A percentile compares a stretch with the other conserved stretches of the same genome.
Conservation (phyloP, 208 protist genomes). For the Borovskyia barvae region DNA sequence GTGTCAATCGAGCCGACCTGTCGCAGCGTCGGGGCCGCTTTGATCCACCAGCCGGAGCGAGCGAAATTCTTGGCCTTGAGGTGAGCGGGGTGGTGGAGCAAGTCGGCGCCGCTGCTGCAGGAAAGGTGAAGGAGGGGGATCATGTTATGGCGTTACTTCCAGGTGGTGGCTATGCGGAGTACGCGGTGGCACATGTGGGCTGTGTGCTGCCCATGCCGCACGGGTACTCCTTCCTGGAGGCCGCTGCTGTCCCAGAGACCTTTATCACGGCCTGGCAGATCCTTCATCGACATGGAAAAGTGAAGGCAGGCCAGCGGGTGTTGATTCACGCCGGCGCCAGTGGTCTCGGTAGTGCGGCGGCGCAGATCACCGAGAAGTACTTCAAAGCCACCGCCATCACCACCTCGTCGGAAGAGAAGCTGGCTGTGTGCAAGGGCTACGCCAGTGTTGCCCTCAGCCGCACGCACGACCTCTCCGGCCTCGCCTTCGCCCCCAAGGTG, state of each 20-base stretch:
- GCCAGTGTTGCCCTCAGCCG: constrained; percentile 48
- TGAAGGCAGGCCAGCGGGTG: constrained; percentile 60
- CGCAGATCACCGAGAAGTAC: constrained; percentile 85
- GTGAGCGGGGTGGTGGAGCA: constrained; percentile 79
- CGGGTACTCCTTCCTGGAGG: constrained; percentile 76
- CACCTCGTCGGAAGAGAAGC: constrained; percentile 65
- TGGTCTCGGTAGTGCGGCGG: constrained; percentile 79
- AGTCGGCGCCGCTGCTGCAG: constrained; percentile 38
- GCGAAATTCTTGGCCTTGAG: constrained; percentile 84
- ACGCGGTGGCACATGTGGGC: constrained; percentile 60
- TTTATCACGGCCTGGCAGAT: constrained; percentile 93
- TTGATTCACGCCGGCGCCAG: constrained; percentile 88
- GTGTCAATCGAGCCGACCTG: constrained; percentile 85
- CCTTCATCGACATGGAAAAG: constrained; percentile 64
- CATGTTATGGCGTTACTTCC: constrained; percentile 84
- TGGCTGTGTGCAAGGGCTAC: constrained; percentile 59
- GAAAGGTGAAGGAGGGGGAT: constrained; percentile 73
- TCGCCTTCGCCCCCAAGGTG: constrained; percentile 60
- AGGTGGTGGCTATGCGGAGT: constrained; percentile 92
- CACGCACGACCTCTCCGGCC: constrained; percentile 45
- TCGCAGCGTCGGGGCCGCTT: constrained; percentile 82
- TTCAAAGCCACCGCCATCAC: constrained; percentile 67
- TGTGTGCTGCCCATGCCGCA: constrained; percentile 79
- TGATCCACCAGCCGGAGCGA: constrained; percentile 65
- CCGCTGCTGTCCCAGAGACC: constrained; percentile 88